Conservation (phyloP, 2,329 filamentous ascomycete genomes). For the Diaporthe velutina region DNA sequence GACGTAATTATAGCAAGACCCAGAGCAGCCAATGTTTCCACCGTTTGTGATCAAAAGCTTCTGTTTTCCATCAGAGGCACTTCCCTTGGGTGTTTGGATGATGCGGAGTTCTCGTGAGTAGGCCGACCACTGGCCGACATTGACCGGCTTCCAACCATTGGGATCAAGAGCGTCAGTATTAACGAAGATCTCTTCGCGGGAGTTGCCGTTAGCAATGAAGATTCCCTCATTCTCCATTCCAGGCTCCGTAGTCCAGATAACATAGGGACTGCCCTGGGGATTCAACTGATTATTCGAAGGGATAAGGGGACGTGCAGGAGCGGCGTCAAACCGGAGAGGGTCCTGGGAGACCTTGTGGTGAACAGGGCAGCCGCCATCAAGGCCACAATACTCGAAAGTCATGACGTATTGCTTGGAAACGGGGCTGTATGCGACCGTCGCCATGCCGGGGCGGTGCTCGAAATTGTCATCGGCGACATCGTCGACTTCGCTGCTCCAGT, state of each 20-base stretch:
- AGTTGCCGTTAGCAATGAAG: slow-evolving; percentile 9
- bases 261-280: not conserved
- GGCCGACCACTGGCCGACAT: slow-evolving; percentile 14
- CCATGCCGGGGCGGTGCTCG: slow-evolving; percentile 76
- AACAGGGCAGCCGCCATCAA: not conserved
- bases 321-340: not conserved
- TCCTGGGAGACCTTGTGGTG: slow-evolving; percentile 7
- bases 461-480: slow-evolving; percentile 73
- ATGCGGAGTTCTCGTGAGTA: slow-evolving; percentile 17
- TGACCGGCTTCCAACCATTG: not conserved
- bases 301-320: not conserved
- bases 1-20: not conserved
- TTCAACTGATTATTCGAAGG: not conserved
- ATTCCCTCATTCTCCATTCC: not conserved
- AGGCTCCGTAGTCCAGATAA: not conserved
- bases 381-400: slow-evolving; percentile 66
- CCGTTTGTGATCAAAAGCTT: slow-evolving; percentile 1
- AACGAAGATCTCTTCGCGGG: slow-evolving; percentile 8
- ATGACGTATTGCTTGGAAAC: slow-evolving; percentile 70
- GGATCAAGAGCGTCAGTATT: not conserved
- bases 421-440: slow-evolving; percentile 69
- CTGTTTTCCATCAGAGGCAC: not conserved
- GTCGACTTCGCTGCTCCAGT: slow-evolving; percentile 70
- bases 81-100: not conserved
- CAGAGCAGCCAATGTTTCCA: slow-evolving; percentile 16